A percentile compares a stretch with the other conserved stretches of the same genome.
Evolutionary conservation across 257 asterid genomes (phyloP).

Genomic region (Oldenlandia corymbosa): DNA sequence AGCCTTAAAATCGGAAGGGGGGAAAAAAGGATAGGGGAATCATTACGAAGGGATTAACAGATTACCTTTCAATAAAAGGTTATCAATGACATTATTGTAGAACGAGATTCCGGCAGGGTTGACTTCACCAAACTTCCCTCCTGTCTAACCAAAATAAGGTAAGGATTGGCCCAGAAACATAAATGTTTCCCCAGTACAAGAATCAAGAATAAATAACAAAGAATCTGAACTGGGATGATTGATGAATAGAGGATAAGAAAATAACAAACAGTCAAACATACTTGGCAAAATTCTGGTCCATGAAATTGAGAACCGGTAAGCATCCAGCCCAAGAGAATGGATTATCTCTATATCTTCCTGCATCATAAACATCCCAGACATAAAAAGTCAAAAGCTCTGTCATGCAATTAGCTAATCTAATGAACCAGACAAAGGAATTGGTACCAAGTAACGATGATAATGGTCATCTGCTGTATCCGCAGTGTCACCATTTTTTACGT

Average conservation of each 20-base stretch:
- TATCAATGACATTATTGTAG: slow-evolving; percentile 48
- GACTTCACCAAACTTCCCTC: slow-evolving; percentile 55
- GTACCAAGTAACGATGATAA: slow-evolving; percentile 74
- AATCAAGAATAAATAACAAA: background rate
- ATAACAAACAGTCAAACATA: slow-evolving; percentile 23
- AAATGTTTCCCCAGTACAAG: background rate
- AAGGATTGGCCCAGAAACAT: background rate
- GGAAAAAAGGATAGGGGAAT: background rate
- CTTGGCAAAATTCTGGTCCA: slow-evolving; percentile 86
- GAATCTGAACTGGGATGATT: background rate
- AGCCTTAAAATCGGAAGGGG: background rate
- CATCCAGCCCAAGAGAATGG: slow-evolving; percentile 53
- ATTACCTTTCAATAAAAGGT: slow-evolving; percentile 49
- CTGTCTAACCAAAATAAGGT: slow-evolving; percentile 29
- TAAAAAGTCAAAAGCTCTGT: background rate
- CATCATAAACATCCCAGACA: too few relatives aligned
- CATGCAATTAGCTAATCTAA: too few relatives aligned
- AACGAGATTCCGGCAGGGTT: slow-evolving; percentile 44
- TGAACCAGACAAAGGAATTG: background rate
- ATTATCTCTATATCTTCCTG: slow-evolving; percentile 75
- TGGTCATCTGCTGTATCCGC: slow-evolving; percentile 72
- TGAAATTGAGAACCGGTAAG: slow-evolving; percentile 78
- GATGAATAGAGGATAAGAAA: background rate
- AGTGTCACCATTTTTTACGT: slow-evolving; percentile 40
- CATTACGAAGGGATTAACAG: background rate